Evolutionary conservation across 1,139 yeast species (phyloP), one percentile per base, ranked within the genome.

Genomic region (Kazachstania sp.): DNA sequence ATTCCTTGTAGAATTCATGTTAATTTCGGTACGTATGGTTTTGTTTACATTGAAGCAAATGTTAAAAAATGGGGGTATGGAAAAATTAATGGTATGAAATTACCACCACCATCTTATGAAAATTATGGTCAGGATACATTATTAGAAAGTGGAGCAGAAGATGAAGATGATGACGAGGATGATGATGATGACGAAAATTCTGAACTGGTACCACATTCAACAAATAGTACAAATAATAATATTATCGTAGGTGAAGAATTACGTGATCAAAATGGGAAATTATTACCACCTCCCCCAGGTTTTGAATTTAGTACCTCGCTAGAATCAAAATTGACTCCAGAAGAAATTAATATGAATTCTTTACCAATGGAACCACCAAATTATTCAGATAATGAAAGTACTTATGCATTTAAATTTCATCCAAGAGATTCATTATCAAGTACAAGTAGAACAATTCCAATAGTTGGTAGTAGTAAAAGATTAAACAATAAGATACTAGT

Each of bases 31-130:
- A 95, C 88, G 58, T 72, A 81, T 49, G 98, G 97, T 1, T 92
- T 83, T 67, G 96, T 92, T 2, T 90, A 83, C 73, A 86, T 92
- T 49, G 97, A 92, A 65, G 97, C 97, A 4, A 90, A 92, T 63
- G 71, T 81, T 36, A 79, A 82, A 54, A 90, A 88, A 64, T 86
- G 95, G 78, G 97, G 97, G 1, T 84, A 87, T 56, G 94, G 95
- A 20, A 83, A 84, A 35, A 78, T 77, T 46, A 79, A 76, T 44
- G 90, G 88, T 2, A 68, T 75, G 23, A 72, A 83, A 53, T 79
- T 84, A 15, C 87, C 88, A 1, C 85, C 88, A 3, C 90, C 90
- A 0, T 74, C 83, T 6, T 83, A 83, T 55, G 79, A 81, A 32
- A 69, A 71, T 28, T 77, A 73, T 49, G 63, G 59, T 5, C 70